phyloP scores from a whole-genome alignment of 768 basidiomycete genomes.

The Cubamyces sp. region DNA sequence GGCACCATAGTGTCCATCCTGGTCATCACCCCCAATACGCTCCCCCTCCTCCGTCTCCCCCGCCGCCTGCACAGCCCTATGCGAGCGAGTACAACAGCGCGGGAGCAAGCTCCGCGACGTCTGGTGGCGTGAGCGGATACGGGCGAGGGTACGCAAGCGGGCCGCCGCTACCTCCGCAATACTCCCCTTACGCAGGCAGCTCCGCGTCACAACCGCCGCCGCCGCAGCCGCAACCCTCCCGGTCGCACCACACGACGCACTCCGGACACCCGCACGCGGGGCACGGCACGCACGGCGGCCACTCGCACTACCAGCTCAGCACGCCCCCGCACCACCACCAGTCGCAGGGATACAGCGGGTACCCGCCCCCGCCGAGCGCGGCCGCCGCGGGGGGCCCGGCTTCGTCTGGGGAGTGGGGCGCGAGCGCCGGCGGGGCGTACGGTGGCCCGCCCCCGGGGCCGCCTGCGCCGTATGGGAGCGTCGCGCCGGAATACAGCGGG shows the following conservation, averaged over 20 bases:
- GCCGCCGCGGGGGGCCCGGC: slow-evolving; percentile 5
- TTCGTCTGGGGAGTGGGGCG: slow-evolving; percentile 13
- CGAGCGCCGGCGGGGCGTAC: slow-evolving; percentile 9
- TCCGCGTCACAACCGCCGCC: slow-evolving; percentile 12
- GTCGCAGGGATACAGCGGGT: slow-evolving; percentile 31
- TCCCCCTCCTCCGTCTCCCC: slow-evolving; percentile 20
- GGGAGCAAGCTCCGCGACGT: slow-evolving; percentile 10
- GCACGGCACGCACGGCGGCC: slow-evolving; percentile 5
- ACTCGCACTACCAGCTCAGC: slow-evolving; percentile 33
- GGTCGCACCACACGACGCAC: slow-evolving; percentile 15
- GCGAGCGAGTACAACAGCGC: slow-evolving; percentile 20
- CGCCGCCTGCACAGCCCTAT: slow-evolving; percentile 19
- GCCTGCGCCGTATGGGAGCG: slow-evolving; percentile 10
- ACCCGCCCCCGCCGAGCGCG: slow-evolving; percentile 29
- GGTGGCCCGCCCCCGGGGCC: slow-evolving; percentile 19
- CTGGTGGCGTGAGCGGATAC: slow-evolving; percentile 6
- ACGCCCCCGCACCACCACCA: slow-evolving; percentile 31
- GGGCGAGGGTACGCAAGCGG: slow-evolving; percentile 6
- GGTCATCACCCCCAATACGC: slow-evolving; percentile 28
- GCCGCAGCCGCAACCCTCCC: slow-evolving; percentile 9
- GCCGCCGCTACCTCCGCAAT: slow-evolving; percentile 16
- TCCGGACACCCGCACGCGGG: neutral
- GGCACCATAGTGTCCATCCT: slow-evolving; percentile 32
- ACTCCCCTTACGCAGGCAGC: slow-evolving; percentile 14
- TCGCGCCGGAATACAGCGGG: slow-evolving; percentile 8